Conservation (phyloP, 768 basidiomycete genomes). For the Phlebiopsis gigantea region DNA sequence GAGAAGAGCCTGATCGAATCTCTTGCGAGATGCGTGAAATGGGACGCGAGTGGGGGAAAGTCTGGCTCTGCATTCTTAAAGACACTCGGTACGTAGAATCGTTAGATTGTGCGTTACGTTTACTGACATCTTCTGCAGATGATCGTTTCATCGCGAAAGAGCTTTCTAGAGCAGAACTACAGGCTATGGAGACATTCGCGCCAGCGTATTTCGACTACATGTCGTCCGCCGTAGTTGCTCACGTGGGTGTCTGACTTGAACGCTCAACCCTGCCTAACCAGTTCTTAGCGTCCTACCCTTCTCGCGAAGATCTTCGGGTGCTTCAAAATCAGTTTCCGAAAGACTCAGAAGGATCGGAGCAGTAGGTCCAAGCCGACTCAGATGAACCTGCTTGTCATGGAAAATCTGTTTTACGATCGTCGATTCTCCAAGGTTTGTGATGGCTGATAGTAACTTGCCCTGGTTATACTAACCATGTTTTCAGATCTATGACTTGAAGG, state of each 20-base stretch:
- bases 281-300: constrained; percentile 79
- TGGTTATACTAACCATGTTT: background rate
- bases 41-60: constrained; percentile 94
- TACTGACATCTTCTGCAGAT: constrained; percentile 42
- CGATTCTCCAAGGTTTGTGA: constrained; percentile 75
- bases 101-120: background rate
- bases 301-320: constrained; percentile 97
- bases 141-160: constrained; percentile 99
- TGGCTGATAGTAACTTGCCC: background rate
- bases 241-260: constrained; percentile 44
- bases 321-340: constrained; percentile 89
- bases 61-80: constrained; percentile 96
- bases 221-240: constrained; percentile 84
- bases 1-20: constrained; percentile 94
- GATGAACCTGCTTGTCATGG: constrained; percentile 97
- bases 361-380: constrained; percentile 75
- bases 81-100: constrained; percentile 63
- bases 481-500: constrained; percentile 96
- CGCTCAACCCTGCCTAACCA: background rate
- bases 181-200: constrained; percentile 94
- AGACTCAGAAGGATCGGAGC: constrained; percentile 65
- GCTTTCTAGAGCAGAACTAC: constrained; percentile 83
- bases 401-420: constrained; percentile 92
- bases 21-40: constrained; percentile 89
- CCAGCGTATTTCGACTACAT: constrained; percentile 98